Conservation (phyloP, 1,139 yeast genomes). For the Candida sojae region DNA sequence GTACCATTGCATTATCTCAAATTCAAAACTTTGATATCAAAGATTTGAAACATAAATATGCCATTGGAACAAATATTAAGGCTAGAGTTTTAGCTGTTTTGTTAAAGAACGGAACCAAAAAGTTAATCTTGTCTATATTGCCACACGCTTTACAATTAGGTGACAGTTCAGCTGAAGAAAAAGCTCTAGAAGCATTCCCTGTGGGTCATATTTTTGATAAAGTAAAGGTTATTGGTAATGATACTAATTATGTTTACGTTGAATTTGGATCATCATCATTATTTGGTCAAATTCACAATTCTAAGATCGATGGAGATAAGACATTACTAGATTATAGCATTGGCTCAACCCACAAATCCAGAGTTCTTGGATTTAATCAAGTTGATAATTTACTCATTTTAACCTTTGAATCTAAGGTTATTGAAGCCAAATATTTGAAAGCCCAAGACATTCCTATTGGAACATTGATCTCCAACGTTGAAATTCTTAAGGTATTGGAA, state of each 20-base stretch:
- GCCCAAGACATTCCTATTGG: conserved; percentile 78
- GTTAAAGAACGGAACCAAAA: conserved; percentile 56
- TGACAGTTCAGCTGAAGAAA: conserved; percentile 12
- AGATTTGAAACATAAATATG: conserved; percentile 59
- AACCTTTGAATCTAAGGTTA: conserved; percentile 65
- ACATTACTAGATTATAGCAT: conserved; percentile 53
- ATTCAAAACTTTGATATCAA: conserved; percentile 49
- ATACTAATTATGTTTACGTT: conserved; percentile 55
- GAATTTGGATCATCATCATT: conserved; percentile 56
- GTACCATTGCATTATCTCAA: conserved; percentile 70
- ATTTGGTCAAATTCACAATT: conserved; percentile 72
- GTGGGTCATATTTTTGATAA: conserved; percentile 70
- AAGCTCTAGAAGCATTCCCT: conserved; percentile 64
- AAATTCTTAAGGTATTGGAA: conserved; percentile 64
- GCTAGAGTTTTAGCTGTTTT: conserved; percentile 72
- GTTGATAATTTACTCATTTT: conserved; percentile 68
- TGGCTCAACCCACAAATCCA: conserved; percentile 72
- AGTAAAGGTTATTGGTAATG: conserved; percentile 59
- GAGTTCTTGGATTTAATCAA: conserved; percentile 69
- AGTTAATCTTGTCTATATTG: conserved; percentile 62
- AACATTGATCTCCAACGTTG: conserved; percentile 54
- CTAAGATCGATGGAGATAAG: conserved; percentile 61
- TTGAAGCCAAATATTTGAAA: conserved; percentile 66
- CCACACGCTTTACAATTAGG: conserved; percentile 50
- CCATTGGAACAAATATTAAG: conserved; percentile 64